A percentile compares a stretch with the other conserved stretches of the same genome.
These are phyloP conservation scores for Fusarium sp. DNA, from an alignment of 2,329 filamentous ascomycete species.

Conservation along the genomic window DNA sequence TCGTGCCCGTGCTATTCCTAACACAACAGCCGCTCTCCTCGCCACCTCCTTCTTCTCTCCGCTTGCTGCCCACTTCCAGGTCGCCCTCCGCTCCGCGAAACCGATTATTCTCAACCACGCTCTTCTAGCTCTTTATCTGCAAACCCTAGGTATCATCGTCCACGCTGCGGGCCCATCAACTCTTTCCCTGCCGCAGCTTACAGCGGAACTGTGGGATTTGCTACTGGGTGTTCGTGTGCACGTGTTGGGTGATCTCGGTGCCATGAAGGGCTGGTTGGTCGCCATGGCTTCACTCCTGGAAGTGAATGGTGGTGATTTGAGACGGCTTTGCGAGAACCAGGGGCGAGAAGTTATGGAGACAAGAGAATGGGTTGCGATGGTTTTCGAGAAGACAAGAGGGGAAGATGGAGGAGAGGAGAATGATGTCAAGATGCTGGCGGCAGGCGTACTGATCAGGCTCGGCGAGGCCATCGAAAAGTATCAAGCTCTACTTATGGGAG, in stretches of 20 bases:
- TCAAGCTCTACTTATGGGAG: constrained; percentile 80
- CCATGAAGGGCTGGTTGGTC: constrained; percentile 82
- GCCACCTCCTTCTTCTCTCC: constrained; percentile 86
- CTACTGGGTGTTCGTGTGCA: constrained; percentile 75
- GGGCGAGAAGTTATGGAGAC: constrained; percentile 85
- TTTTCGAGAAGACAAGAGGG: constrained; percentile 74
- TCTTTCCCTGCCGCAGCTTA: constrained; percentile 80
- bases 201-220: constrained; percentile 85
- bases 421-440: constrained; percentile 81
- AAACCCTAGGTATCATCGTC: constrained; percentile 85
- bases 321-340: constrained; percentile 77
- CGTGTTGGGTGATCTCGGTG: constrained; percentile 69
- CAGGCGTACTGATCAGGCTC: constrained; percentile 80
- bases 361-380: constrained; percentile 82
- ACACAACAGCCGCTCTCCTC: constrained; percentile 82
- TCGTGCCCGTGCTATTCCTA: constrained; percentile 71
- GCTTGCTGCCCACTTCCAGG: constrained; percentile 82
- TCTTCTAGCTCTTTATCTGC: constrained; percentile 82
- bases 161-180: constrained; percentile 86
- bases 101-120: constrained; percentile 77
- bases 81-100: constrained; percentile 66
- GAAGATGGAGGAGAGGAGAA: constrained; percentile 75
- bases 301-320: constrained; percentile 78
- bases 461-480: constrained; percentile 86
- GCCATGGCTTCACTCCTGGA: constrained; percentile 84